Conservation (phyloP, 108 stramenopile genomes). For the Skeletonema potamos region DNA sequence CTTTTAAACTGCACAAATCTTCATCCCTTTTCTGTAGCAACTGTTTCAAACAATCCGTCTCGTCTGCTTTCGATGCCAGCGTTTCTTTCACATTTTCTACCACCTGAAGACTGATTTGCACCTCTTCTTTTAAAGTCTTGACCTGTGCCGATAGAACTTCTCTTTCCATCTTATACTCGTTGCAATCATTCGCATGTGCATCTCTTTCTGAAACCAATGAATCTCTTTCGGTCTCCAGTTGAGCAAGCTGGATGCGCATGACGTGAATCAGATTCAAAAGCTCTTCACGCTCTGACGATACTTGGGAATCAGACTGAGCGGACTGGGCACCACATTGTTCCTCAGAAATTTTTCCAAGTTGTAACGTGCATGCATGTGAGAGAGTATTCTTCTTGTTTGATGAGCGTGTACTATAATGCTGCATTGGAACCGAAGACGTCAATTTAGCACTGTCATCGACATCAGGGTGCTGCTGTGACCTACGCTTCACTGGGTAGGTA, state of each 20-base stretch:
- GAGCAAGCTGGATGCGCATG: background rate
- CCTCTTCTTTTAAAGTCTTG: background rate
- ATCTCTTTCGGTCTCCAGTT: background rate
- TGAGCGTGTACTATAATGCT: background rate
- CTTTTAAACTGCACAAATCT: background rate
- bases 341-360: background rate
- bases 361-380: background rate
- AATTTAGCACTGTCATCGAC: no score
- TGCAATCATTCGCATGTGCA: background rate
- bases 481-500: background rate
- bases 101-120: background rate
- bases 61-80: background rate
- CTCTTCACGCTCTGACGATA: background rate
- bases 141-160: background rate
- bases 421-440: background rate
- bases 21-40: background rate
- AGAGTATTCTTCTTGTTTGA: background rate
- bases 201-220: background rate
- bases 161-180: background rate
- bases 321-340: background rate
- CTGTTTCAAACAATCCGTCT: background rate
- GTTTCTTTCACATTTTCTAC: background rate
- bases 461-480: no score
- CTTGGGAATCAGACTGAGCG: background rate
- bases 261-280: background rate